Evolutionary conservation across 1,284 basidiomycete species (phyloP).

Genomic region (Agroathelia rolfsii): DNA sequence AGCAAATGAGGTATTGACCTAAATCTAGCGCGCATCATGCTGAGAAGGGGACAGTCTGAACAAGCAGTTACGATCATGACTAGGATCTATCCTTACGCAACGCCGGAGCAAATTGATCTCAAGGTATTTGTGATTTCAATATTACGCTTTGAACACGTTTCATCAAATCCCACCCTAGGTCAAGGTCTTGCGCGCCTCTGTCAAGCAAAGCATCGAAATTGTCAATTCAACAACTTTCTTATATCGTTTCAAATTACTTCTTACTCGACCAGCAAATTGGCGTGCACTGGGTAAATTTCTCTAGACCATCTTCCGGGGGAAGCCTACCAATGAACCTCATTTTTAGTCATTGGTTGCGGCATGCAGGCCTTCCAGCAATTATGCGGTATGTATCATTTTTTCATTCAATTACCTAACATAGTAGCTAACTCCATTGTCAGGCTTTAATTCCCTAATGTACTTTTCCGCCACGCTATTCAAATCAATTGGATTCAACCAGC

Average conservation of each 20-base stretch:
- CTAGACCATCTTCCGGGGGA: neutral
- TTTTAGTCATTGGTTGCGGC: constrained; percentile 61
- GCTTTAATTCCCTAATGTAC: constrained; percentile 68
- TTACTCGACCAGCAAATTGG: constrained; percentile 50
- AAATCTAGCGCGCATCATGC: constrained; percentile 55
- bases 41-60: constrained; percentile 42
- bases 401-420: neutral
- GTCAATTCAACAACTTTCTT: constrained; percentile 51
- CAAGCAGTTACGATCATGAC: constrained; percentile 43
- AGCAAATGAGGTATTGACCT: neutral
- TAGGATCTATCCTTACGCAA: constrained; percentile 61
- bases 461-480: constrained; percentile 75
- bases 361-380: constrained; percentile 79
- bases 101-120: constrained; percentile 50
- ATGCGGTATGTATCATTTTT: constrained; percentile 46
- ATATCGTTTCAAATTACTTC: constrained; percentile 45
- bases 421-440: constrained; percentile 1
- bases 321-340: constrained; percentile 3
- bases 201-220: constrained; percentile 55
- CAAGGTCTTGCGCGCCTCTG: constrained; percentile 48
- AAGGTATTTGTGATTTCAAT: constrained; percentile 33
- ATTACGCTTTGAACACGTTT: neutral
- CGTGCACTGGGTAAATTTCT: constrained; percentile 55
- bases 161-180: constrained; percentile 26
- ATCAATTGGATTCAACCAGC: constrained; percentile 71